phyloP scores from a whole-genome alignment of 2,329 filamentous ascomycete species.

The Ophiocordyceps robertsii region DNA sequence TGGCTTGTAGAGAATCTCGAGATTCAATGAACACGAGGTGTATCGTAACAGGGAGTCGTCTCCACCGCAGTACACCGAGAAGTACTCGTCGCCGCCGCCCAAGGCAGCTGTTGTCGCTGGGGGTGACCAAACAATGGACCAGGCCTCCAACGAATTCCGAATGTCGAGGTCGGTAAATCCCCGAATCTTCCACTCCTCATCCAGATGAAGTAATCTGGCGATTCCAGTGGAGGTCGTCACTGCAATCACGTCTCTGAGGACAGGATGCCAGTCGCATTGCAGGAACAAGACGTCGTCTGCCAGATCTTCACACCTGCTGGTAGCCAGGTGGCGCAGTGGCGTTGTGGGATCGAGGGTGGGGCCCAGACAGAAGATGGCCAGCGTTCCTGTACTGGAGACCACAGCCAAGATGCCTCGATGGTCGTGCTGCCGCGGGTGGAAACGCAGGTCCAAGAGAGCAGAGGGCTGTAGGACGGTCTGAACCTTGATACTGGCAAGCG shows the following conservation, averaged over 20 bases:
- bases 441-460: conserved; percentile 77
- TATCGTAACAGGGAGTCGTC: conserved; percentile 56
- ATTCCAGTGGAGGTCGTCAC: conserved; percentile 58
- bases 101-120: conserved; percentile 2
- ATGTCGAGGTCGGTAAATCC: conserved; percentile 24
- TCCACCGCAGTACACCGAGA: conserved; percentile 53
- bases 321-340: conserved; percentile 26
- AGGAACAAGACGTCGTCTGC: conserved; percentile 51
- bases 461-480: conserved; percentile 52
- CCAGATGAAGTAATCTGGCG: conserved; percentile 41
- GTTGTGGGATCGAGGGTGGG: conserved; percentile 17
- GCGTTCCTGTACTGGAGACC: conserved; percentile 62
- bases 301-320: conserved; percentile 33
- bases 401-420: conserved; percentile 48
- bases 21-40: conserved; percentile 13
- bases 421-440: conserved; percentile 36
- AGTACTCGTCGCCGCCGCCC: conserved; percentile 9
- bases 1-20: conserved; percentile 10
- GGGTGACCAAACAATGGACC: conserved; percentile 52
- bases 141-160: conserved; percentile 52
- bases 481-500: conserved; percentile 14
- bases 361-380: conserved; percentile 49
- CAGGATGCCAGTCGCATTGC: conserved; percentile 62
- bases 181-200: conserved; percentile 25
- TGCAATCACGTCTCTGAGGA: conserved; percentile 39